These are phyloP conservation scores for Mesotaenium endlicherianum DNA, from an alignment of 139 green algal species.

Conservation along the genomic window DNA sequence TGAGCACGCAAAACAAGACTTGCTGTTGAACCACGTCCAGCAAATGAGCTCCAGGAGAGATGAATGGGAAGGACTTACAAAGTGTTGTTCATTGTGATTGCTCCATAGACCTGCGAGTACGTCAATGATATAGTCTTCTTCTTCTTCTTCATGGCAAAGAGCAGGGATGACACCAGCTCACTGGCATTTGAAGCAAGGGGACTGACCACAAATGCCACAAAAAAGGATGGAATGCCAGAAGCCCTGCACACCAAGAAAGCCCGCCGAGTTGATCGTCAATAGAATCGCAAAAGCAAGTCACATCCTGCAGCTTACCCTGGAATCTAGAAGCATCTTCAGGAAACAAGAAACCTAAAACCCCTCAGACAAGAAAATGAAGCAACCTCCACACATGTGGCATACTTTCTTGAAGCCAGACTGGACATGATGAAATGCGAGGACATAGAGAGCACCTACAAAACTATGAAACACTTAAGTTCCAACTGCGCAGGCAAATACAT, in stretches of 20 bases:
- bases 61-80: too few relatives aligned
- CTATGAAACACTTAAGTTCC: not conserved
- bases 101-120: constrained; percentile 64
- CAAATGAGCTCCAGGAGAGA: too few relatives aligned
- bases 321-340: not conserved
- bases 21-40: too few relatives aligned
- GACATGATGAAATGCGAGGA: too few relatives aligned
- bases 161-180: constrained; percentile 62
- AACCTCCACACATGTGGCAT: too few relatives aligned
- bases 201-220: constrained; percentile 63
- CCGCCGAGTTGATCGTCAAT: not conserved
- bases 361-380: not conserved
- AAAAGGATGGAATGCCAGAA: constrained; percentile 59
- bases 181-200: constrained; percentile 64
- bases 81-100: constrained; percentile 71
- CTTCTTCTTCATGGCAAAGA: constrained; percentile 60
- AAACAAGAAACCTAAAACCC: not conserved
- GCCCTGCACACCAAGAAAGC: not conserved
- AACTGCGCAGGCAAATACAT: not conserved
- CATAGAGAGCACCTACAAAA: not conserved
- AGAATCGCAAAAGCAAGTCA: not conserved
- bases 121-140: constrained; percentile 55
- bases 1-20: too few relatives aligned
- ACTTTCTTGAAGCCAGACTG: too few relatives aligned
- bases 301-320: not conserved